Base-by-base conservation (phyloP, 306 rosid species). In the Luffa aegyptiaca region DNA sequence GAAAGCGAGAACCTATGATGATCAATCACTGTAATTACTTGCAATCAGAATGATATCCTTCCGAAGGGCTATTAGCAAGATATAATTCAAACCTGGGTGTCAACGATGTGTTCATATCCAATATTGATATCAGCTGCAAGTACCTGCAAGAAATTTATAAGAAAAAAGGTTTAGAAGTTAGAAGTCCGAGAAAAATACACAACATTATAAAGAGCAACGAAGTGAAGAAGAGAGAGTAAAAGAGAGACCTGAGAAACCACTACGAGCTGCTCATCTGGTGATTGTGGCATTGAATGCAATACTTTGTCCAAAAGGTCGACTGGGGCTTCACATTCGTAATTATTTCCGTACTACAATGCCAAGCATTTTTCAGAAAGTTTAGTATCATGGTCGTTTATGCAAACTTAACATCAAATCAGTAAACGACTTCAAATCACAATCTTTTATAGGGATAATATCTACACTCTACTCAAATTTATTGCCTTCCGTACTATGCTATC, bases 121-220 rank as follows among this genome's bases (percentile, higher is more conserved):
- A 96, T 91, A 83, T 93, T 93, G 85, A 96, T 91, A 80, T 93
- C 97, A 79, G 98, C 98, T 82, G 90, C 99, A 61, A 96, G 91
- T 83, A 96, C 99, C 99, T 95, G 74, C 68, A 81, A 86, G 76
- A 83, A 46, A 68, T 77, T 87, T 83, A 14, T 35, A 39, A 45
- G 39, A 69, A 20, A 35, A 51, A 74, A n/a, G 76, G 39, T 26
- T 61, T 35, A 51, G 64, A 42, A 42, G 64, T 51, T 49, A 1
- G 10, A 11, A 75, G 33, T 17, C 10, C 3, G n/a, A 53, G 71
- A 41, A 88, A 13, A 31, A 12, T 52, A 58, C 57, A 16, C 70
- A 37, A 53, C 16, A 45, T 11, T 12, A 71, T 45, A 17, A 0
- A 3, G 18, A 62, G n/a, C 37, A 21, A 39, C 20, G 33, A 61